These are phyloP conservation scores for Trichoderma parareesei DNA, from an alignment of 495 filamentous ascomycete species.

Conservation along the genomic window DNA sequence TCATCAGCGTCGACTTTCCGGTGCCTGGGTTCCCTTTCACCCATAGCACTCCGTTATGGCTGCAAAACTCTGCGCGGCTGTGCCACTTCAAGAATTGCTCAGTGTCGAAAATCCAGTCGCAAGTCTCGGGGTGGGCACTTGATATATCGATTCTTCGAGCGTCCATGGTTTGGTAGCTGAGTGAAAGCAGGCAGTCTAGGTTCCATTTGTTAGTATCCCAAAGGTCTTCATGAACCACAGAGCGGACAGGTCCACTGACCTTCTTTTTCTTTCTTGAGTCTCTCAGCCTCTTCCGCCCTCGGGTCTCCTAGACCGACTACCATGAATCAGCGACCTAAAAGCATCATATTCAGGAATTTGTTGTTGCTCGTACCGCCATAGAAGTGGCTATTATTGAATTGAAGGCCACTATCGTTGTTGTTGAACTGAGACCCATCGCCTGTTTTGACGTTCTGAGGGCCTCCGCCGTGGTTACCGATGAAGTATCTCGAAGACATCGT, in stretches of 20 bases:
- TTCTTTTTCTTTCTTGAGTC: neutral
- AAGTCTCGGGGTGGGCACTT: neutral
- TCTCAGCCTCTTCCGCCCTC: neutral
- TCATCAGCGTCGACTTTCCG: constrained; percentile 23
- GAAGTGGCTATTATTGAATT: no score
- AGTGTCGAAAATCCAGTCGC: constrained; percentile 15
- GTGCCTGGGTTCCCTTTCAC: constrained; percentile 21
- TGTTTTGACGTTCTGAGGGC: neutral
- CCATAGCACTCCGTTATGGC: constrained; percentile 20
- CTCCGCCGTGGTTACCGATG: neutral
- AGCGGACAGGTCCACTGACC: neutral
- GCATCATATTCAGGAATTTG: no score
- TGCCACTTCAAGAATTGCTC: constrained; percentile 12
- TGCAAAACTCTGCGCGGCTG: neutral
- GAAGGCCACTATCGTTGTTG: no score
- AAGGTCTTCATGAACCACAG: neutral
- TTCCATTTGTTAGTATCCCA: neutral
- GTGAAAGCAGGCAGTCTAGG: neutral
- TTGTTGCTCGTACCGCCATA: neutral
- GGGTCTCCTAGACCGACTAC: neutral
- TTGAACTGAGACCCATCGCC: neutral
- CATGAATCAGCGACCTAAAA: neutral
- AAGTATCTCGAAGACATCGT: neutral
- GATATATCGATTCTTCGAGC: constrained; percentile 3
- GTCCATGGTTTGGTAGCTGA: neutral